Evolutionary conservation across 176 grass and related monocot species (phyloP).

Genomic region (Oryza meyeriana): DNA sequence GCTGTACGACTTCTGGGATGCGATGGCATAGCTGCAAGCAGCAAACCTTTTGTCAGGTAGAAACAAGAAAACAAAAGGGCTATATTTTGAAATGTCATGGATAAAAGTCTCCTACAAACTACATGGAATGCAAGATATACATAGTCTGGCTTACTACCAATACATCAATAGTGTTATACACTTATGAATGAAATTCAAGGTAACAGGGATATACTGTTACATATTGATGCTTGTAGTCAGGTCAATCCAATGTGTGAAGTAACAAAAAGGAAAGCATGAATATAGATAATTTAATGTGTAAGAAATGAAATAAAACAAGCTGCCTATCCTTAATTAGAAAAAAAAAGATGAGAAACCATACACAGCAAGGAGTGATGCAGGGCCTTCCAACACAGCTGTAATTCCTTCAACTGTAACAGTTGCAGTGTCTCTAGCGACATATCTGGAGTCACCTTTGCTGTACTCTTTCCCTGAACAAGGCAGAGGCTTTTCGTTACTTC

Average conservation of each 20-base stretch:
- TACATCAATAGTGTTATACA: not conserved
- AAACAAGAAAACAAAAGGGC: not conserved
- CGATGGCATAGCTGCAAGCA: conserved; percentile 62
- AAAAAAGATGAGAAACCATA: conserved; percentile 30
- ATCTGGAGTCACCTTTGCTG: conserved; percentile 92
- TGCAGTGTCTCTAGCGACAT: conserved; percentile 64
- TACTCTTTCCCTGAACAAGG: conserved; percentile 96
- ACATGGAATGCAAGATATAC: not conserved
- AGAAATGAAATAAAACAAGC: not conserved
- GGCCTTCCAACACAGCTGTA: conserved; percentile 79
- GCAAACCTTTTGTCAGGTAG: not conserved
- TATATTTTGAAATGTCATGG: not conserved
- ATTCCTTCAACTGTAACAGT: conserved; percentile 80
- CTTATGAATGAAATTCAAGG: not conserved
- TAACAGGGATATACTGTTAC: not conserved
- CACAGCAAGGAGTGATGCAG: conserved; percentile 79
- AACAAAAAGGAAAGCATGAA: not conserved
- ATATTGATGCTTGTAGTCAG: not conserved
- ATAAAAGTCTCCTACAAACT: not conserved
- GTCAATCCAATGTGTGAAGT: not conserved
- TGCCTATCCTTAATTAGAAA: not conserved
- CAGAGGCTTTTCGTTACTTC: not conserved
- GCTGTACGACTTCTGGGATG: conserved; percentile 65
- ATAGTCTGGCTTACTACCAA: not conserved
- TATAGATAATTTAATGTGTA: not conserved